Percentiles rank a stretch among this genome's conserved stretches.
phyloP scores from a whole-genome alignment of 2,329 filamentous ascomycete genomes.

The Penicillium sp. region DNA sequence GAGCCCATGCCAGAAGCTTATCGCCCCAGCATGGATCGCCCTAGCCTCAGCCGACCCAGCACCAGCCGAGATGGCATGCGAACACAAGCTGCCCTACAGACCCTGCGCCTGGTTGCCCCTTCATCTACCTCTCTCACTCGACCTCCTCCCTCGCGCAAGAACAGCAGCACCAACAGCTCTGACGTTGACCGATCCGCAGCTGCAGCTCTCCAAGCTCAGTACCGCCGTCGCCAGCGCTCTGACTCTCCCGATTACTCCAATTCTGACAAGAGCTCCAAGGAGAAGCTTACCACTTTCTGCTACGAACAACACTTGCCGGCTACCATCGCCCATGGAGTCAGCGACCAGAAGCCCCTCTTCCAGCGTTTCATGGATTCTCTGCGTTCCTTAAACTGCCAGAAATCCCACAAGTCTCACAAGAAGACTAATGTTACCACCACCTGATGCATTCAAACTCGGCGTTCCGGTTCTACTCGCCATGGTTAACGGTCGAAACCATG shows the following conservation, averaged over 20 bases:
- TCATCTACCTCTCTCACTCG: conserved; percentile 35
- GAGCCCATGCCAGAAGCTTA: conserved; percentile 14
- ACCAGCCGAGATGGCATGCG: conserved; percentile 27
- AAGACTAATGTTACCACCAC: conserved; percentile 19
- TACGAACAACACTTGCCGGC: conserved; percentile 30
- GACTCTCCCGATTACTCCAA: conserved; percentile 26
- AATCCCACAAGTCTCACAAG: conserved; percentile 8
- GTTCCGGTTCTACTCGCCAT: conserved; percentile 13
- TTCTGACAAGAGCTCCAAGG: conserved; percentile 21
- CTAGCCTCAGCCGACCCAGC: conserved; percentile 20
- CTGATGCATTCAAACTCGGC: conserved; percentile 13
- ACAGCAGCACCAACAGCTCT: conserved; percentile 24
- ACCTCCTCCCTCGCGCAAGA: conserved; percentile 24
- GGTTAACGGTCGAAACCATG: not conserved
- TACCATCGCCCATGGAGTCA: conserved; percentile 17
- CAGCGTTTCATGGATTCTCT: conserved; percentile 23
- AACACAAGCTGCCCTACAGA: conserved; percentile 25
- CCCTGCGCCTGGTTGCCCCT: conserved; percentile 36
- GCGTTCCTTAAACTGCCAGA: conserved; percentile 23
- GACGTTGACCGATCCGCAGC: conserved; percentile 37
- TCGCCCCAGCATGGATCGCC: conserved; percentile 20
- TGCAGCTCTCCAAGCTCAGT: conserved; percentile 37
- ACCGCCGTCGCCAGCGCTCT: conserved; percentile 32
- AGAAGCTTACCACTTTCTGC: conserved; percentile 32
- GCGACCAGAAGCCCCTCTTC: conserved; percentile 18